phyloP scores from a whole-genome alignment of 176 grass and related monocot species.

The Avena atlantica region DNA sequence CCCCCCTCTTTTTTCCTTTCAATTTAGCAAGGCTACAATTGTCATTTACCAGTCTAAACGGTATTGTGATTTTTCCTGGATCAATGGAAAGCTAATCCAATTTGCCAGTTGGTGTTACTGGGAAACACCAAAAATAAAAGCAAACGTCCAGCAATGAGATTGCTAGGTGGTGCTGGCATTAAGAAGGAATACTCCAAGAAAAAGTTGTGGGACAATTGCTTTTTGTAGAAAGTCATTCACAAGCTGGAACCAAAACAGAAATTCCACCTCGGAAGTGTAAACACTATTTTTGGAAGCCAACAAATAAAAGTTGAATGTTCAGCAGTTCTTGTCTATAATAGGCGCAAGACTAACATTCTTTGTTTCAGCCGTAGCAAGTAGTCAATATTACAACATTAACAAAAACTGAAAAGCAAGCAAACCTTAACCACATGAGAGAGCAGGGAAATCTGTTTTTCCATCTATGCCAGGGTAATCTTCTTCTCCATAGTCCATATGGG shows the following conservation, averaged over 20 bases:
- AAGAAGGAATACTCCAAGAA: background rate
- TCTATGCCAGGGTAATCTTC: background rate
- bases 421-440: background rate
- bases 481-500: background rate
- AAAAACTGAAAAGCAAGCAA: background rate
- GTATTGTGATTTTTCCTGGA: background rate
- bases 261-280: background rate
- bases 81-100: background rate
- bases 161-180: background rate
- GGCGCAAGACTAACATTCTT: background rate
- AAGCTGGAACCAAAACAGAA: background rate
- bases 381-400: background rate
- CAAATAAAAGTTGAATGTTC: background rate
- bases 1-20: background rate
- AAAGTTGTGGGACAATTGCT: background rate
- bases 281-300: background rate
- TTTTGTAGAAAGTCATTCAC: background rate
- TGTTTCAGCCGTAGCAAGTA: background rate
- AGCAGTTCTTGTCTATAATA: background rate
- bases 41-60: background rate
- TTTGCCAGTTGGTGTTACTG: background rate
- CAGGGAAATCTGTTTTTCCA: background rate
- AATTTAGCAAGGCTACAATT: background rate
- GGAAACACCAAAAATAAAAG: background rate
- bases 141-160: conserved; percentile 2